A percentile compares a stretch with the other conserved stretches of the same genome.
phyloP scores from a whole-genome alignment of 1,284 basidiomycete species.

The Spongiforma sp. region DNA sequence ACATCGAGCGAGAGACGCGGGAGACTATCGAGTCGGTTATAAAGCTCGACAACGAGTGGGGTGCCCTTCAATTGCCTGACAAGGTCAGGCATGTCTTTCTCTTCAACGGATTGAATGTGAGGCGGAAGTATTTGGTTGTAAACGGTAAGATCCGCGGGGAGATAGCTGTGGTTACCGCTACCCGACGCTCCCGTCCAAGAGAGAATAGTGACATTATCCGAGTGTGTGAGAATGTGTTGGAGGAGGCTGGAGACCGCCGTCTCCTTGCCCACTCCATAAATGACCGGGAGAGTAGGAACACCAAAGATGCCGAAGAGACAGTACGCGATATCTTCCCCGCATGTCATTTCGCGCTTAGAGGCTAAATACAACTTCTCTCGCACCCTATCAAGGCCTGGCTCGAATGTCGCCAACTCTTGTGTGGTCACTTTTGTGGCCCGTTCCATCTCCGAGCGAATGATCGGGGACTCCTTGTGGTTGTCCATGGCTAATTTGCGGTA shows the following conservation, averaged over 20 bases:
- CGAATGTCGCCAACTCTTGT: neutral
- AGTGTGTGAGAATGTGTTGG: neutral
- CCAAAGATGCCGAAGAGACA: neutral
- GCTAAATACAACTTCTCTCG: neutral
- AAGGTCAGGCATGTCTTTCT: neutral
- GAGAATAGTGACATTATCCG: neutral
- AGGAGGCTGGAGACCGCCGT: neutral
- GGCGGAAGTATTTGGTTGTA: neutral
- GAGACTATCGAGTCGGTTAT: neutral
- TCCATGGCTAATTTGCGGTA: neutral
- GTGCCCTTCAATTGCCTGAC: too few species aligned
- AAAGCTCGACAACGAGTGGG: neutral
- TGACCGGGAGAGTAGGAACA: neutral
- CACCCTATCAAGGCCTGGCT: neutral
- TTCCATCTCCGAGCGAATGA: neutral
- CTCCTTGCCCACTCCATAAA: neutral
- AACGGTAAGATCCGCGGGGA: neutral
- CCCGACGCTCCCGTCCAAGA: neutral
- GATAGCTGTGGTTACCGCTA: neutral
- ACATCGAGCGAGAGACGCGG: neutral
- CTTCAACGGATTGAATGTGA: neutral
- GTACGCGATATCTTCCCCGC: neutral
- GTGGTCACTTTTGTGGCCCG: neutral
- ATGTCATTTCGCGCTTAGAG: neutral
- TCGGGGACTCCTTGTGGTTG: neutral